Conservation (phyloP, 352 stramenopile species). For the Globisporangium alternatum region DNA sequence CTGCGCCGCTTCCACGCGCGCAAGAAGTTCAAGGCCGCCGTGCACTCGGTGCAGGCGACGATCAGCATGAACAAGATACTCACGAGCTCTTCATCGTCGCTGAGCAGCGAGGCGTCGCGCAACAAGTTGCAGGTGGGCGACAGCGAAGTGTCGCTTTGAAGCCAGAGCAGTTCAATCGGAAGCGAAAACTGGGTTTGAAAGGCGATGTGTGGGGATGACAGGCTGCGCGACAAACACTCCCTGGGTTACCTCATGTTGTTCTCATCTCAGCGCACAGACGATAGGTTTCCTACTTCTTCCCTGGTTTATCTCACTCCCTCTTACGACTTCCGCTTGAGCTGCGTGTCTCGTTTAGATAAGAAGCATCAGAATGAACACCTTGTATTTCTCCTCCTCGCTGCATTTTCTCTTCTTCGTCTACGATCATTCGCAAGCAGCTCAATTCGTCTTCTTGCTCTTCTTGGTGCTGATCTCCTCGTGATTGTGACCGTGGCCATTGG, state of each 20-base stretch:
- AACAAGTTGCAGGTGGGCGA: slow-evolving; percentile 24
- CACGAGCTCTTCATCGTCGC: slow-evolving; percentile 28
- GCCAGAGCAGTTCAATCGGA: slow-evolving; percentile 20
- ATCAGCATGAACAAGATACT: slow-evolving; percentile 82
- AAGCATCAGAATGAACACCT: slow-evolving; percentile 12
- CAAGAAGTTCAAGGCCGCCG: slow-evolving; percentile 82
- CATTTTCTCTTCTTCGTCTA: neutral
- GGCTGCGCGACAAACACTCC: neutral
- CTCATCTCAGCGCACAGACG: neutral
- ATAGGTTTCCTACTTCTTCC: neutral
- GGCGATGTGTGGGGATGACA: neutral
- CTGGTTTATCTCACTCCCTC: neutral
- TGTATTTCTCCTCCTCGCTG: neutral
- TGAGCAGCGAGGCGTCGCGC: slow-evolving; percentile 14
- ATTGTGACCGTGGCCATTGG: neutral
- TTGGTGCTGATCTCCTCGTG: neutral
- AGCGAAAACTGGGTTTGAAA: slow-evolving; percentile 20
- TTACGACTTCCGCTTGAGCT: slow-evolving; percentile 6
- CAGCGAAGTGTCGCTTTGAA: slow-evolving; percentile 42
- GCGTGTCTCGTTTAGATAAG: slow-evolving; percentile 11
- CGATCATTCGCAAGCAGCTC: slow-evolving; percentile 4
- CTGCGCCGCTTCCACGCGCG: slow-evolving; percentile 77
- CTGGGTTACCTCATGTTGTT: neutral
- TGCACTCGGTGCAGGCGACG: slow-evolving; percentile 76
- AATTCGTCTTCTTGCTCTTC: slow-evolving; percentile 32